Evolutionary conservation across 768 basidiomycete species (phyloP).

Genomic region (Lanmaoa pseudosensibilis): DNA sequence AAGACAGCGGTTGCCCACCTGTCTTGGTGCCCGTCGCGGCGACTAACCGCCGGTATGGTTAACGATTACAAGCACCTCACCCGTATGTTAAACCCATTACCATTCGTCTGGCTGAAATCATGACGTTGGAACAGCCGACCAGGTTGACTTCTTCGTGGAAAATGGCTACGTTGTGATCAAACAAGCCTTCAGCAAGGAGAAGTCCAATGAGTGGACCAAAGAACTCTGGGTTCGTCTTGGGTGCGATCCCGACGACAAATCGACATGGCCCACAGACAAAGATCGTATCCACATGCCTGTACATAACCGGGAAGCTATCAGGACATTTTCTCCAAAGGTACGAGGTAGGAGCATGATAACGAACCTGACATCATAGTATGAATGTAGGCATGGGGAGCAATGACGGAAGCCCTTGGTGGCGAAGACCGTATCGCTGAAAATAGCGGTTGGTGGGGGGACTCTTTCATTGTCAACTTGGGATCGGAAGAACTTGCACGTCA

Average conservation of each 20-base stretch:
- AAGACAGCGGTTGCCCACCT: not conserved
- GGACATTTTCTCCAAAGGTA: constrained; percentile 55
- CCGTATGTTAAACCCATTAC: not conserved
- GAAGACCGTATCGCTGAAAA: constrained; percentile 1
- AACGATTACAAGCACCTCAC: not conserved
- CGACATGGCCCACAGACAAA: constrained; percentile 46
- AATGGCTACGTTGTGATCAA: constrained; percentile 57
- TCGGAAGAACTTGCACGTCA: constrained; percentile 6
- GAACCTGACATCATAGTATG: not conserved
- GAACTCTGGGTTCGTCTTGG: constrained; percentile 55
- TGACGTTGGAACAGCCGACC: constrained; percentile 19
- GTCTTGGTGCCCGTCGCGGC: not conserved
- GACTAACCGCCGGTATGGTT: not conserved
- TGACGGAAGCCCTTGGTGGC: constrained; percentile 7
- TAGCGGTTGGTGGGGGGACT: constrained; percentile 3
- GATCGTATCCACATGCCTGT: constrained; percentile 59
- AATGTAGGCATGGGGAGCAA: constrained; percentile 1
- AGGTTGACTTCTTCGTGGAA: constrained; percentile 57
- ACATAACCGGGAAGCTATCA: constrained; percentile 41
- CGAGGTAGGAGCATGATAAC: not conserved
- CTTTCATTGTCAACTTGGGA: constrained; percentile 13
- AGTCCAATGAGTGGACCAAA: constrained; percentile 46
- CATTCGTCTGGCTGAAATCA: not conserved
- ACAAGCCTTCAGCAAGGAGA: constrained; percentile 52
- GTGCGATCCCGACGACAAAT: constrained; percentile 51